These are phyloP conservation scores for Coffea humblotiana DNA, from an alignment of 305 asterid genomes.

Conservation along the genomic window DNA sequence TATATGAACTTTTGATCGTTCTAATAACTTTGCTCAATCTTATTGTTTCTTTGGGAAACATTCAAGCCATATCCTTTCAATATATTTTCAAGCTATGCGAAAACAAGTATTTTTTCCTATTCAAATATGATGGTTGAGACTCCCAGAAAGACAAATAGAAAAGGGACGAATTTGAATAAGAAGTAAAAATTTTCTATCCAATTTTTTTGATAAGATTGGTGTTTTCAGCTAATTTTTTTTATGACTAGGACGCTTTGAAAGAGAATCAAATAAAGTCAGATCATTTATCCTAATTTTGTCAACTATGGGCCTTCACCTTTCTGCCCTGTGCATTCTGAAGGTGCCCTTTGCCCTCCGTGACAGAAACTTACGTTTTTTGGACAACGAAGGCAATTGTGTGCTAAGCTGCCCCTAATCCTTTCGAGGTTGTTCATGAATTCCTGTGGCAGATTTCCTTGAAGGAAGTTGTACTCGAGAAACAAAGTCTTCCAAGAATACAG, in stretches of 20 bases:
- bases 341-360: slow-evolving; percentile 43
- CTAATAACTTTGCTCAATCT: too few species aligned
- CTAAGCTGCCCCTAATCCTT: slow-evolving; percentile 34
- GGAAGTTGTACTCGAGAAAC: slow-evolving; percentile 38
- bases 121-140: too few species aligned
- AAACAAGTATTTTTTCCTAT: too few species aligned
- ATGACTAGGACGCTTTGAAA: neutral
- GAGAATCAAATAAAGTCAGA: neutral
- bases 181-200: too few species aligned
- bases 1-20: too few species aligned
- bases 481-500: slow-evolving; percentile 35
- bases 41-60: too few species aligned
- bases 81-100: too few species aligned
- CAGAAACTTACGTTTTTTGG: slow-evolving; percentile 24
- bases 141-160: too few species aligned
- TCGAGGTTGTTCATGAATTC: slow-evolving; percentile 10
- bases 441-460: slow-evolving; percentile 41
- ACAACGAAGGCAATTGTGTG: slow-evolving; percentile 45
- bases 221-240: too few species aligned
- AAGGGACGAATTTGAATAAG: too few species aligned
- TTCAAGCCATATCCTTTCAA: too few species aligned
- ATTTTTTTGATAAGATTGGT: too few species aligned
- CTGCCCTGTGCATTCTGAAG: slow-evolving; percentile 36
- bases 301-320: neutral
- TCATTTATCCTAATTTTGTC: neutral